These are phyloP conservation scores for Penicillium crystallinum DNA, from an alignment of 495 filamentous ascomycete genomes.

Conservation along the genomic window DNA sequence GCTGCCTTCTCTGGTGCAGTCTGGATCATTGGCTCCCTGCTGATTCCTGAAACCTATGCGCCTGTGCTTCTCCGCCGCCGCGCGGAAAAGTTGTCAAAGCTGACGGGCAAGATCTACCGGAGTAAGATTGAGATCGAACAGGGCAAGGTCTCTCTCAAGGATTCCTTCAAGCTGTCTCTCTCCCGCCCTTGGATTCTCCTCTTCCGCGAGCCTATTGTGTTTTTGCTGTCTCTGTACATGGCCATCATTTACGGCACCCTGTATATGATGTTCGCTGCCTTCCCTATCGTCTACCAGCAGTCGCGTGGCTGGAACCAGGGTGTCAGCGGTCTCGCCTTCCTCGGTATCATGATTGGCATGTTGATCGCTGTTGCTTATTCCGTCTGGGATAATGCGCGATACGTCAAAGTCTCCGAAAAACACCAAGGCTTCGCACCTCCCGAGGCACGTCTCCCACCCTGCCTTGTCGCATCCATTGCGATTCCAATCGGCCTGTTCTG, in stretches of 20 bases:
- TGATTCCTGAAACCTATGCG: slow-evolving; percentile 58
- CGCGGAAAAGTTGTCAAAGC: slow-evolving; percentile 46
- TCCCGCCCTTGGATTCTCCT: slow-evolving; percentile 48
- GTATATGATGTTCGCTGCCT: slow-evolving; percentile 80
- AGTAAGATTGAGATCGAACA: slow-evolving; percentile 45
- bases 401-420: slow-evolving; percentile 30
- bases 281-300: slow-evolving; percentile 71
- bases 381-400: slow-evolving; percentile 48
- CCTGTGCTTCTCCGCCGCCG: slow-evolving; percentile 53
- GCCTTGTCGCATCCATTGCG: slow-evolving; percentile 36
- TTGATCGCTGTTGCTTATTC: slow-evolving; percentile 50
- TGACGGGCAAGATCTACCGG: slow-evolving; percentile 52
- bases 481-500: slow-evolving; percentile 54
- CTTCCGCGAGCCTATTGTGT: slow-evolving; percentile 54
- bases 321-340: slow-evolving; percentile 69
- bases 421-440: slow-evolving; percentile 42
- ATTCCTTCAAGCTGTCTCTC: slow-evolving; percentile 41
- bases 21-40: slow-evolving; percentile 50
- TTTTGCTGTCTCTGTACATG: slow-evolving; percentile 66
- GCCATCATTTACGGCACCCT: slow-evolving; percentile 70
- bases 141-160: slow-evolving; percentile 30
- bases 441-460: slow-evolving; percentile 45
- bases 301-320: slow-evolving; percentile 71
- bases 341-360: slow-evolving; percentile 83
- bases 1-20: slow-evolving; percentile 47